phyloP scores from a whole-genome alignment of 1,284 basidiomycete genomes.

The Cutaneotrichosporon sp. region DNA sequence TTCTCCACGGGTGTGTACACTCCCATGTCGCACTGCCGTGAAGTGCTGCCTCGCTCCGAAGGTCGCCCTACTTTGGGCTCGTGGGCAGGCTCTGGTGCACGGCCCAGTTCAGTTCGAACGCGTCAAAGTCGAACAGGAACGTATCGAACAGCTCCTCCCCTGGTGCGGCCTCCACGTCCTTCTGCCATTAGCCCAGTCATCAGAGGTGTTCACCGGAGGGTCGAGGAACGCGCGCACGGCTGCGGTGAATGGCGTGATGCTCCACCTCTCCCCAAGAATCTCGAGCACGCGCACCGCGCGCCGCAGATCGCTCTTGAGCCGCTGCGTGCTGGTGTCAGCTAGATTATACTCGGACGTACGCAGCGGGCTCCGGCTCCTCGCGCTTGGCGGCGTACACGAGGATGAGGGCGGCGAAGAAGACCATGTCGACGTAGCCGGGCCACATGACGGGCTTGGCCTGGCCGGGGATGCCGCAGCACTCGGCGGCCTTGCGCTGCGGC shows the following conservation, averaged over 20 bases:
- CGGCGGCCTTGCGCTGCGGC: background rate
- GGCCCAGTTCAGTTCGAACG: slow-evolving; percentile 3
- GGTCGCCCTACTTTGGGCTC: background rate
- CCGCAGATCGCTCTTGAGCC: slow-evolving; percentile 5
- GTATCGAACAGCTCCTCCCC: slow-evolving; percentile 10
- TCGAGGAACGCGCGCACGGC: slow-evolving; percentile 14
- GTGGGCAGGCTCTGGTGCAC: slow-evolving; percentile 3
- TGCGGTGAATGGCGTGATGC: slow-evolving; percentile 16
- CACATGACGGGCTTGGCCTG: slow-evolving; percentile 11
- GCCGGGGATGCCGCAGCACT: background rate
- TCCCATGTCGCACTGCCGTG: too few relatives aligned
- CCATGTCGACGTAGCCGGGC: slow-evolving; percentile 36
- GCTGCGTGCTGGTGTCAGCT: background rate
- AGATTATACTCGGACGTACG: too few relatives aligned
- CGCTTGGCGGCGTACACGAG: slow-evolving; percentile 27
- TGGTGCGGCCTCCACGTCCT: background rate
- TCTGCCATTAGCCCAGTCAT: background rate
- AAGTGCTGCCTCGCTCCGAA: background rate
- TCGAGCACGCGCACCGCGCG: slow-evolving; percentile 12
- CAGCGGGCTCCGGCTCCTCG: slow-evolving; percentile 1
- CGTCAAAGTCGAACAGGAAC: slow-evolving; percentile 26
- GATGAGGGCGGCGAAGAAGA: slow-evolving; percentile 29
- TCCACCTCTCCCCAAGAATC: slow-evolving; percentile 15
- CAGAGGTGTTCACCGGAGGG: background rate
- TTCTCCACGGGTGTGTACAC: too few relatives aligned